Evolutionary conservation across 2,329 filamentous ascomycete genomes (phyloP).

Genomic region (Colletotrichum tanaceti): DNA sequence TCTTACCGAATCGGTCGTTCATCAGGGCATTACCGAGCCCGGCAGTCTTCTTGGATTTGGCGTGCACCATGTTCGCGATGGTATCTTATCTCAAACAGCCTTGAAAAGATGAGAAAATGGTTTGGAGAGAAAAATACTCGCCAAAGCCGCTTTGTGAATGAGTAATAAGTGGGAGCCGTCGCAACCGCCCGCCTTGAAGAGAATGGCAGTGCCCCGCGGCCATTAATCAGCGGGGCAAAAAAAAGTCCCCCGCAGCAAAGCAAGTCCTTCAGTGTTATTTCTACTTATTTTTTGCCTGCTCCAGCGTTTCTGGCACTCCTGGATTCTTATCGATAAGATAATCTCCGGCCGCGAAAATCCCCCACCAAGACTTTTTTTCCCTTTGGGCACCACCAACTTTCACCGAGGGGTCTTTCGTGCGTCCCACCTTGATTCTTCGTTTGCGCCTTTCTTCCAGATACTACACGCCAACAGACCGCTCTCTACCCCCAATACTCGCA

Average conservation of each 20-base stretch:
- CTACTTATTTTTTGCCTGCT: not conserved
- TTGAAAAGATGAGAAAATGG: slow-evolving; percentile 17
- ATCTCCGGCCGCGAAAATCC: slow-evolving; percentile 23
- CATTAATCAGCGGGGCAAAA: slow-evolving; percentile 45
- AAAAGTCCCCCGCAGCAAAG: slow-evolving; percentile 37
- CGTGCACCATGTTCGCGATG: slow-evolving; percentile 64
- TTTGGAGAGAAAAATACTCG: slow-evolving; percentile 21
- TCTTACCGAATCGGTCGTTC: slow-evolving; percentile 98
- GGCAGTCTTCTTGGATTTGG: slow-evolving; percentile 95
- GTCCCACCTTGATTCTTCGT: slow-evolving; percentile 20
- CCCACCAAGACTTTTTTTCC: slow-evolving; percentile 33
- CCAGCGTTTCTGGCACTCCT: not conserved
- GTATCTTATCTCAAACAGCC: slow-evolving; percentile 1
- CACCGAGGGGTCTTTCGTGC: slow-evolving; percentile 20
- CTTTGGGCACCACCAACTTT: slow-evolving; percentile 11
- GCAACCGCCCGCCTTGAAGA: slow-evolving; percentile 32
- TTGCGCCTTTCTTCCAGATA: not conserved
- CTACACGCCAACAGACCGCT: not conserved
- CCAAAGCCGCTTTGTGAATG: slow-evolving; percentile 32
- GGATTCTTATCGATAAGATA: slow-evolving; percentile 40
- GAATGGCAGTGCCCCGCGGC: slow-evolving; percentile 43
- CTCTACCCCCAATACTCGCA: not conserved
- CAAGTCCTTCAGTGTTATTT: slow-evolving; percentile 25
- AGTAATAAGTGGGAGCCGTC: slow-evolving; percentile 40
- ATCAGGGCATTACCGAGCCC: slow-evolving; percentile 97